Evolutionary conservation across 2,329 filamentous ascomycete genomes (phyloP), one percentile per base, ranked within the genome.

Genomic region (Shiraia bambusicola): DNA sequence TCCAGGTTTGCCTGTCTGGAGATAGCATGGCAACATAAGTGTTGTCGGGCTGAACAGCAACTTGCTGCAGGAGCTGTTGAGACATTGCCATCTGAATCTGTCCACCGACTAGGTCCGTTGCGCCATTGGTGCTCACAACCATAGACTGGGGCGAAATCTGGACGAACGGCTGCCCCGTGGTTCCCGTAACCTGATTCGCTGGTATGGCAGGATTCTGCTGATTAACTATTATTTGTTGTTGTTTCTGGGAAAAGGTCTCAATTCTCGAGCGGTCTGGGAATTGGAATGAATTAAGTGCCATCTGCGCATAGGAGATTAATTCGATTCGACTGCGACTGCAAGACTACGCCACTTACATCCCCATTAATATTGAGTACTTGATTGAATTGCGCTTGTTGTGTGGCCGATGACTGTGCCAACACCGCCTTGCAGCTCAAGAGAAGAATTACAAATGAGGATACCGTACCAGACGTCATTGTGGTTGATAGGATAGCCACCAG

Each of bases 221-320:
- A 65, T 69, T 69, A 60, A 69, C 65, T 17, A 69, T 66, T 61
- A 69, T 47, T 39, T 69, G 65, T 26, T 64, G 65, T 40, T 69
- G 65, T 33, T 57, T 67, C 35, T 69, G 65, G 3, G 65, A 67
- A 39, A 65, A 67, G 2, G 65, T 67, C 50, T 69, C 65, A 26
- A 69, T 45, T 42, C 58, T 65, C 26, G 64, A 67, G 31, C 63
- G 56, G 45, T 69, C 65, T 8, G 64, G 65, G 37, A 69, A 69
- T 29, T 54, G 37, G 42, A 69, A 65, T 8, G 65, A 67, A 51
- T 67, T 69, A 25, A 69, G 52, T 28, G 47, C 30, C 65, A 69
- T 69, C 65, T 69, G 29, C 6, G 1, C 24, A n/a, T 2, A 24
- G 19, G 63, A 40, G 62, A 51, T 34, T 11, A 0, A 7, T 14